Percentiles rank a stretch among this genome's conserved stretches.
Conservation (phyloP, 768 basidiomycete genomes). For the Exidia glandulosa region DNA sequence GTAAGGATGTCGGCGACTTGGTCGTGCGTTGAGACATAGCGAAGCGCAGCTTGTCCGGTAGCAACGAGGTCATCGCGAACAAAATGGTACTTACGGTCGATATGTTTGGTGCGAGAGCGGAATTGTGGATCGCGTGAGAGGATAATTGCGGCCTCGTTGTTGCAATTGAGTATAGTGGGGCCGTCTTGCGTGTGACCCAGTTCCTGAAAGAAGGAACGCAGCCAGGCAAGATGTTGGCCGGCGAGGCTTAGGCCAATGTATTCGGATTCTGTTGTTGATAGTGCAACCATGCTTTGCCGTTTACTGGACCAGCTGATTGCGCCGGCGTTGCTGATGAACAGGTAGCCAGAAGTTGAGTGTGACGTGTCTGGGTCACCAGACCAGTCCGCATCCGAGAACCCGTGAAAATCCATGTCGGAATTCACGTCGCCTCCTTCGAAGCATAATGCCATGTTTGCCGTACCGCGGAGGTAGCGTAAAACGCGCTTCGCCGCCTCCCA, state of each 20-base stretch:
- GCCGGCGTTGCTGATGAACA: slow-evolving; percentile 4
- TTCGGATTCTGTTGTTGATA: slow-evolving; percentile 14
- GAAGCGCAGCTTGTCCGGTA: too few relatives aligned
- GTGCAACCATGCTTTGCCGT: slow-evolving; percentile 11
- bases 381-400: slow-evolving; percentile 4
- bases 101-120: slow-evolving; percentile 19
- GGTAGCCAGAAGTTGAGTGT: slow-evolving; percentile 3
- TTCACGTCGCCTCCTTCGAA: background rate
- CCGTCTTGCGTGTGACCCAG: background rate
- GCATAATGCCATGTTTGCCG: slow-evolving; percentile 1
- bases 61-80: too few relatives aligned
- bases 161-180: background rate
- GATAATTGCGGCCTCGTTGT: slow-evolving; percentile 16
- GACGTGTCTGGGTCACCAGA: background rate
- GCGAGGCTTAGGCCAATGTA: background rate
- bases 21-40: too few relatives aligned
- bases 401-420: background rate
- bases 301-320: slow-evolving; percentile 12
- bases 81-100: too few relatives aligned
- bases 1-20: too few relatives aligned
- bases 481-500: slow-evolving; percentile 7
- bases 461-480: slow-evolving; percentile 7
- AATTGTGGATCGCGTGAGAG: slow-evolving; percentile 7
- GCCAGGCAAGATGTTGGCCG: slow-evolving; percentile 5
- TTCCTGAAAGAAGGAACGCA: slow-evolving; percentile 2